These are phyloP conservation scores for Claviceps sorghi DNA, from an alignment of 2,329 filamentous ascomycete species.

Conservation along the genomic window DNA sequence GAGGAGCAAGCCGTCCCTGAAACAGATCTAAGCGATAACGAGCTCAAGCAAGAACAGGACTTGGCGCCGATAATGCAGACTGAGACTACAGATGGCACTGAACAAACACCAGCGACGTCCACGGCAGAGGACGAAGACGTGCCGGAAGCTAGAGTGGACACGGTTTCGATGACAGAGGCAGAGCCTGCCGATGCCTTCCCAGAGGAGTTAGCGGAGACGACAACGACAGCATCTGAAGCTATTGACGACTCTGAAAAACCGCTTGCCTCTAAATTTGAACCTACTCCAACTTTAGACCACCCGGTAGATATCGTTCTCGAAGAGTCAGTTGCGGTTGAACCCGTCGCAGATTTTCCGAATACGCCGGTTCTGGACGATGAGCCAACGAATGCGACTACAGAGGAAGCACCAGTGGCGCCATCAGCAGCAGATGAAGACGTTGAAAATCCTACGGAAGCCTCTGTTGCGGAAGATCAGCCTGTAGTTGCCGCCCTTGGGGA, in stretches of 20 bases:
- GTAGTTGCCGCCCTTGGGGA: background rate
- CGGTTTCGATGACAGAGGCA: background rate
- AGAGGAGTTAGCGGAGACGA: background rate
- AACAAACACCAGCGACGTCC: background rate
- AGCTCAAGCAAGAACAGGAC: background rate
- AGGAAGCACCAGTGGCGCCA: background rate
- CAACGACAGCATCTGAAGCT: background rate
- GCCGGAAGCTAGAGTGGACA: background rate
- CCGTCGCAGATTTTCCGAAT: background rate
- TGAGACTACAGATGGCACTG: background rate
- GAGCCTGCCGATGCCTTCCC: background rate
- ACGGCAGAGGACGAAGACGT: background rate
- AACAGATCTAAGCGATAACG: background rate
- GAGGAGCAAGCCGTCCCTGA: background rate
- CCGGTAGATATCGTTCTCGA: background rate
- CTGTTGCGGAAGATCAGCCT: background rate
- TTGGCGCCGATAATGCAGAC: background rate
- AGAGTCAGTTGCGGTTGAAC: background rate
- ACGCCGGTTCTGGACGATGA: background rate
- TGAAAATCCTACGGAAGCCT: background rate
- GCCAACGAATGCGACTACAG: background rate
- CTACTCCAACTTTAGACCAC: background rate
- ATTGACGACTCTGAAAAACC: background rate
- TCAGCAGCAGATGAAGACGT: background rate
- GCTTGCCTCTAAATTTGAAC: background rate